Conservation (phyloP, 1,284 basidiomycete genomes). For the Marasmius oreades region DNA sequence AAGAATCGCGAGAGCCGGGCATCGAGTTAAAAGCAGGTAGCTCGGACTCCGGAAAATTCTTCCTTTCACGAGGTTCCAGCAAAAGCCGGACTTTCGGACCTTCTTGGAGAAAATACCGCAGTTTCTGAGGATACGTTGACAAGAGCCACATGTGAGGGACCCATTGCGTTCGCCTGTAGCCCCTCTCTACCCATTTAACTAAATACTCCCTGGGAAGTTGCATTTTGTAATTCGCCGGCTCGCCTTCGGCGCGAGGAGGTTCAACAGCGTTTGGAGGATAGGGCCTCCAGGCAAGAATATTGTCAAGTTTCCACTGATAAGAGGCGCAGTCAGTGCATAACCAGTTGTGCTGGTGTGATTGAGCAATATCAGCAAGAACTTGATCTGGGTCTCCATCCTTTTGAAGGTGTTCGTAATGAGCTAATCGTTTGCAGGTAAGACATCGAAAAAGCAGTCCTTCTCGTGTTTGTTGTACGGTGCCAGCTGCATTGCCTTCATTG, state of each 20-base stretch:
- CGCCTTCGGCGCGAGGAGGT: slow-evolving; percentile 34
- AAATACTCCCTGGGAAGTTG: slow-evolving; percentile 82
- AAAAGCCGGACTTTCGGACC: slow-evolving; percentile 73
- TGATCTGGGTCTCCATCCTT: slow-evolving; percentile 40
- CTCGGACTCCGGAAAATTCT: slow-evolving; percentile 25
- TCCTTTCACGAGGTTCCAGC: slow-evolving; percentile 28
- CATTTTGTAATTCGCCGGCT: slow-evolving; percentile 53
- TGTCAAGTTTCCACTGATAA: slow-evolving; percentile 72
- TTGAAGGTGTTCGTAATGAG: slow-evolving; percentile 76
- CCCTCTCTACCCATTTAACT: slow-evolving; percentile 79
- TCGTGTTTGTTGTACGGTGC: slow-evolving; percentile 17
- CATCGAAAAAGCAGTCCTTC: slow-evolving; percentile 75
- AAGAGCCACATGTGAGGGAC: slow-evolving; percentile 89
- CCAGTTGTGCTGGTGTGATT: slow-evolving; percentile 74
- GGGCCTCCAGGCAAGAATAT: slow-evolving; percentile 89
- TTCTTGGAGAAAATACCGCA: slow-evolving; percentile 73
- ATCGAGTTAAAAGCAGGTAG: slow-evolving; percentile 15
- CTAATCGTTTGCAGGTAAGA: slow-evolving; percentile 72
- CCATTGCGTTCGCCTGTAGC: slow-evolving; percentile 80
- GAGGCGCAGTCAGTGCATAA: slow-evolving; percentile 78
- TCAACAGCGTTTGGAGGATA: slow-evolving; percentile 63
- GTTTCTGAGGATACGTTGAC: slow-evolving; percentile 53
- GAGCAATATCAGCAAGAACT: slow-evolving; percentile 45
- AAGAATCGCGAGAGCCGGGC: slow-evolving; percentile 19
- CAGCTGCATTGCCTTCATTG: slow-evolving; percentile 9